Base-by-base conservation (phyloP, 768 basidiomycete species). In the Naganishia antarctica region DNA sequence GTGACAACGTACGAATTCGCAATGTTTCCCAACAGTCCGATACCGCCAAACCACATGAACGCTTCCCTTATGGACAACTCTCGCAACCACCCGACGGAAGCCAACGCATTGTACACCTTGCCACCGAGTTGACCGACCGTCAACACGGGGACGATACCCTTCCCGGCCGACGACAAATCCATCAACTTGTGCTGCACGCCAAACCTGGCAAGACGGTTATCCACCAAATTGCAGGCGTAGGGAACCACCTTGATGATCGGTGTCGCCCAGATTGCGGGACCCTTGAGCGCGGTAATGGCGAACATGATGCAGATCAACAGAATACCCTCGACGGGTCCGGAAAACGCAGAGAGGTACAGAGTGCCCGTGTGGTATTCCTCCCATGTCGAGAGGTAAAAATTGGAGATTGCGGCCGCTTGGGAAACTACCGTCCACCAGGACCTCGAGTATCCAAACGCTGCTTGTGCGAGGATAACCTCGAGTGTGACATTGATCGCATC, bases 341-440 rank as follows among this genome's bases (percentile, higher is more conserved):
- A 94, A 78, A 94, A 94, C 34, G 87, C 84, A 9, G 90, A 91
- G 18, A 99, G 86, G 80, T 86, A 99, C 16, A 98, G 81, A 68
- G 88, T 86, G 28, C 69, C 70, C 44, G 78, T 79, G 65, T 79
- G 75, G 69, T 75, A 77, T 66, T 77, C 76, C 57, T 77, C 86
- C 87, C 87, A 89, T 16, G 88, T 90, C 3, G 87, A 87, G 21
- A 89, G 80, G 76, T 89, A 89, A 71, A 90, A 90, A 74, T 87
- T 89, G 66, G 84, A 85, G 43, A 88, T 78, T 0, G 86, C 85
- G 0, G 86, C 86, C 12, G 86, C 81, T 74, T 93, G 90, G 0
- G 88, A 88, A 0, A 88, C 84, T 34, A 98, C 87, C 0, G 92
- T 97, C 94, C 92, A 98, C 92, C 96, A 98, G 0, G 90, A 91